Base-by-base conservation (phyloP, 2,329 filamentous ascomycete genomes). In the Colletotrichum tofieldiae region DNA sequence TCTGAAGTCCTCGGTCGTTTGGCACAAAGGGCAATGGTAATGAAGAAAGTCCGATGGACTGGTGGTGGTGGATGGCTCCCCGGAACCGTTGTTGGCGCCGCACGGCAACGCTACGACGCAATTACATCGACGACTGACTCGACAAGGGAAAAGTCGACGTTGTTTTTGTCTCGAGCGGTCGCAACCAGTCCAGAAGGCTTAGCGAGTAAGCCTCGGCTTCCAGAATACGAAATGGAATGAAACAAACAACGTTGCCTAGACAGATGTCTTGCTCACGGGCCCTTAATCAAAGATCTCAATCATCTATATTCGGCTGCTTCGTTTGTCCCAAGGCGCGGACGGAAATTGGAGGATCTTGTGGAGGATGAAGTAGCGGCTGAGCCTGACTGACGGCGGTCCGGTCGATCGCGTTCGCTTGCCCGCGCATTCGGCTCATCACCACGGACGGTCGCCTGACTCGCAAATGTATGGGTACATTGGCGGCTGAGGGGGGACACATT, bases 321-420 rank as follows among this genome's bases (percentile, higher is more conserved):
- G 52, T 35, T 49, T 54, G 65, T 72, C 69, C 69, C 59, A 62
- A 55, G 60, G 56, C 52, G 61, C 56, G 61, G 61, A 66, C 29
- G 56, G 55, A 73, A 73, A 73, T 73, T 71, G 55, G 61, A 67
- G 71, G 71, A 67, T 71, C 55, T 71, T 45, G 66, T 52, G 69
- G 45, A 61, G 56, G 61, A 71, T 67, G 43, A 61, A 51, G 52
- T 58, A 62, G 67, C 62, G 60, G 47, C 41, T 61, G 23, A 58
- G 51, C 23, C 37, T 41, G 55, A 55, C 59, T 54, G 59, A 64
- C 63, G 54, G 65, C 59, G 59, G 59, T 69, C 60, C 59, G 69
- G 52, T 45, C 41, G 69, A 69, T 69, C 59, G 54, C 43, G 58
- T 59, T 69, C 41, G 52, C 51, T 52, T 60, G 43, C 45, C 47